A percentile compares a stretch with the other conserved stretches of the same genome.
These are phyloP conservation scores for Chlamydomonas asymmetrica DNA, from an alignment of 139 green algal species.

Conservation along the genomic window DNA sequence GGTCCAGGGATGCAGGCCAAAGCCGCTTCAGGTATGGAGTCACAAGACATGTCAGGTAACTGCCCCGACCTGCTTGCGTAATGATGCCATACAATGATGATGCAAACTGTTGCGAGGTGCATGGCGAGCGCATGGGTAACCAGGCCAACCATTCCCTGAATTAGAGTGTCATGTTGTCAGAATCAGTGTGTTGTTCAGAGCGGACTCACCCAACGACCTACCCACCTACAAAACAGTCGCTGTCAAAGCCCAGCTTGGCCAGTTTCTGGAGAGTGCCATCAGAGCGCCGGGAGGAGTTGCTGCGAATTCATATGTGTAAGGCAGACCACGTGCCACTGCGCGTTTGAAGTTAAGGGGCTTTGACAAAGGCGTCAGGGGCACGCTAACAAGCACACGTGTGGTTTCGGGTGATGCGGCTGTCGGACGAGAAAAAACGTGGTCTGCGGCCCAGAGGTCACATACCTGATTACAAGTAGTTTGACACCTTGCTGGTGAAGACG, in stretches of 20 bases:
- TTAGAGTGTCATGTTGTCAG: no score
- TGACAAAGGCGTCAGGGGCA: neutral
- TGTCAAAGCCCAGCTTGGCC: slow-evolving; percentile 76
- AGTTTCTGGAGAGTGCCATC: slow-evolving; percentile 72
- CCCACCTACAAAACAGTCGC: slow-evolving; percentile 64
- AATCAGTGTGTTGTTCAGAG: neutral
- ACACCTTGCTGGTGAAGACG: neutral
- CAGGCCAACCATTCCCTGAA: no score
- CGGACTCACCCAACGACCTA: neutral
- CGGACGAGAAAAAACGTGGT: no score
- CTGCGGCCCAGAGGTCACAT: no score
- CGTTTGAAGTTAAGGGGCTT: neutral
- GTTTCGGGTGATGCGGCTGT: neutral
- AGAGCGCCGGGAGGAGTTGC: slow-evolving; percentile 48
- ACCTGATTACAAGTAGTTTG: no score
- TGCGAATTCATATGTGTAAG: neutral
- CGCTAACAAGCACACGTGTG: neutral
- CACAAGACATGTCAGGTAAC: neutral
- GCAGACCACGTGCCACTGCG: neutral
- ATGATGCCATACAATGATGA: neutral
- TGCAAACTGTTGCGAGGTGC: no score
- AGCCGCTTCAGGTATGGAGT: neutral
- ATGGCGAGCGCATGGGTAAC: no score
- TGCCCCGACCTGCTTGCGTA: neutral
- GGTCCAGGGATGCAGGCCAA: neutral